These are phyloP conservation scores for Agaricus subrufescens DNA, from an alignment of 768 basidiomycete species.

Conservation along the genomic window DNA sequence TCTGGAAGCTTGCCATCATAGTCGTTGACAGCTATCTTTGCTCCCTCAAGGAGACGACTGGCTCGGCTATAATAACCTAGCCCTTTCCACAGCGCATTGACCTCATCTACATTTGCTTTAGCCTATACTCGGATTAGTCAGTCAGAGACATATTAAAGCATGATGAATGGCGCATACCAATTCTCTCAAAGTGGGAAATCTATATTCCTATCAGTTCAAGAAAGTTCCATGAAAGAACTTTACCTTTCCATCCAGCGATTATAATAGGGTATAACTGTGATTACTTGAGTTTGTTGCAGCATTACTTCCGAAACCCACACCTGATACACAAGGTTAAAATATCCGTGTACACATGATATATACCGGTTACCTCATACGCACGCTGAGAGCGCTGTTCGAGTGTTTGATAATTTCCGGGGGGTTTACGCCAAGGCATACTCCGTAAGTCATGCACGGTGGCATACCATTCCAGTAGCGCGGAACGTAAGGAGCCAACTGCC, in stretches of 20 bases:
- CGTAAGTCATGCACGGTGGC: slow-evolving; percentile 57
- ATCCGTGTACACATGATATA: not conserved
- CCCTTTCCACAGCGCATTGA: slow-evolving; percentile 89
- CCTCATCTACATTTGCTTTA: slow-evolving; percentile 69
- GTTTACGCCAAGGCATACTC: slow-evolving; percentile 92
- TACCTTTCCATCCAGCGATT: slow-evolving; percentile 82
- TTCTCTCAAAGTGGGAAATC: slow-evolving; percentile 78
- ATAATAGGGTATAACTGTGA: slow-evolving; percentile 92
- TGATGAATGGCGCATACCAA: slow-evolving; percentile 43
- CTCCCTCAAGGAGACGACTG: slow-evolving; percentile 75
- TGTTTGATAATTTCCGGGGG: slow-evolving; percentile 49
- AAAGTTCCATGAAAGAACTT: slow-evolving; percentile 7
- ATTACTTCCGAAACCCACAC: slow-evolving; percentile 93
- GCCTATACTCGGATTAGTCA: slow-evolving; percentile 38
- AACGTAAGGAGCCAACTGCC: slow-evolving; percentile 35
- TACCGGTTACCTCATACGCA: slow-evolving; percentile 74
- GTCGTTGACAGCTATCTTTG: slow-evolving; percentile 68
- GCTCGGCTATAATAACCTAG: slow-evolving; percentile 89
- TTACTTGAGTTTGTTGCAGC: slow-evolving; percentile 95
- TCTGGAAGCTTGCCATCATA: slow-evolving; percentile 70
- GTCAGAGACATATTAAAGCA: slow-evolving; percentile 10
- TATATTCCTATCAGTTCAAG: slow-evolving; percentile 23
- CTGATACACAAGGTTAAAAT: slow-evolving; percentile 27
- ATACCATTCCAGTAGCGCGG: slow-evolving; percentile 68
- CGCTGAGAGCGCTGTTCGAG: slow-evolving; percentile 69